Percentiles rank a stretch among this genome's conserved stretches.
Evolutionary conservation across 805 yeast species (phyloP).

Genomic region (Kodamaea kakaduensis): DNA sequence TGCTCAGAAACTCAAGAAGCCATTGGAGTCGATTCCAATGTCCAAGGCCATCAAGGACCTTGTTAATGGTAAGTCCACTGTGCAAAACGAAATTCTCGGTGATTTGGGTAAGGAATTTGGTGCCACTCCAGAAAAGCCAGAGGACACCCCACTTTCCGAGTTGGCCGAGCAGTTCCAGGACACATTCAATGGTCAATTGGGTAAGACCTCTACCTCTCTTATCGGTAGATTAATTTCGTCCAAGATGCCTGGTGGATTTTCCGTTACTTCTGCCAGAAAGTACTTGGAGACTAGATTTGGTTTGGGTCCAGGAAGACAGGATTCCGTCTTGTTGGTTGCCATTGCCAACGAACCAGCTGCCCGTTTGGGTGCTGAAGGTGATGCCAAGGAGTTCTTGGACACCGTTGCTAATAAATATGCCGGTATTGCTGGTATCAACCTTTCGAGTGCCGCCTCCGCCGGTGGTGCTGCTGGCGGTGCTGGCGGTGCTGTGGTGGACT

Average conservation of each 20-base stretch:
- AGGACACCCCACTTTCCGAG: conserved; percentile 94
- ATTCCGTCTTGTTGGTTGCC: conserved; percentile 77
- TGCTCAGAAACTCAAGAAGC: conserved; percentile 92
- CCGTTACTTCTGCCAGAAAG: conserved; percentile 86
- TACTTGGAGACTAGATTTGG: conserved; percentile 92
- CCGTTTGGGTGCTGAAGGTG: conserved; percentile 81
- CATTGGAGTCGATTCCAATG: conserved; percentile 80
- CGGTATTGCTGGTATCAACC: conserved; percentile 69
- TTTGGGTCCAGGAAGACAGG: conserved; percentile 90
- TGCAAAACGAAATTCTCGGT: conserved; percentile 97
- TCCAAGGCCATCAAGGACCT: conserved; percentile 93
- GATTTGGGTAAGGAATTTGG: conserved; percentile 98
- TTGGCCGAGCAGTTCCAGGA: conserved; percentile 95
- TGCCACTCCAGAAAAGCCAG: conserved; percentile 97
- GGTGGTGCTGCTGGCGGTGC: conserved; percentile 54
- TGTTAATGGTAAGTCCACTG: conserved; percentile 98
- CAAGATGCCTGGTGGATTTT: conserved; percentile 99
- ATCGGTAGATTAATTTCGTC: conserved; percentile 90
- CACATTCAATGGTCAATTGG: conserved; percentile 80
- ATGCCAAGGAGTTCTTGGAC: conserved; percentile 89
- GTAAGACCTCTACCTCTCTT: conserved; percentile 88
- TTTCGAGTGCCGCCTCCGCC: conserved; percentile 62
- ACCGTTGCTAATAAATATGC: conserved; percentile 82
- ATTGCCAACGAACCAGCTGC: conserved; percentile 86
- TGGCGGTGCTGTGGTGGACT: conserved; percentile 86